These are phyloP conservation scores for Zalaria obscura DNA, from an alignment of 2,329 filamentous ascomycete genomes.

Conservation along the genomic window DNA sequence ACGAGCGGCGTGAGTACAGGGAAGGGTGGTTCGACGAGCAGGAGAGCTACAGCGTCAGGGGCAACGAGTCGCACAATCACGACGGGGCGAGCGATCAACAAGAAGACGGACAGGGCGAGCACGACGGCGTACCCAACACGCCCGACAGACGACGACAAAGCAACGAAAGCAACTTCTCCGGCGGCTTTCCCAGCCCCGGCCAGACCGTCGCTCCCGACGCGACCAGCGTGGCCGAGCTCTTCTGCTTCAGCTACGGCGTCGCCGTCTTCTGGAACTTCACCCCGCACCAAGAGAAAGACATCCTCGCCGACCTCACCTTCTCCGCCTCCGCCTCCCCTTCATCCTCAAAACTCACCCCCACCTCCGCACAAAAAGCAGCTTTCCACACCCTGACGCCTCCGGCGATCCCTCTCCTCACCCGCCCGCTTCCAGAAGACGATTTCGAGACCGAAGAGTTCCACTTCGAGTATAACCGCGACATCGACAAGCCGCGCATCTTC, in stretches of 20 bases:
- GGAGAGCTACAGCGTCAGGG: slow-evolving; percentile 38
- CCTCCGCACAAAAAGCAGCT: slow-evolving; percentile 4
- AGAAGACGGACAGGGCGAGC: slow-evolving; percentile 3
- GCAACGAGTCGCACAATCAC: slow-evolving; percentile 8
- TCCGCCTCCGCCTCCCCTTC: slow-evolving; percentile 38
- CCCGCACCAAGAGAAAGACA: slow-evolving; percentile 89
- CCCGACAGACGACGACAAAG: slow-evolving; percentile 11
- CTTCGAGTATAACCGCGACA: slow-evolving; percentile 84
- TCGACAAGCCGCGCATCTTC: slow-evolving; percentile 80
- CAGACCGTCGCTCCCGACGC: slow-evolving; percentile 51
- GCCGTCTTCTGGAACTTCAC: slow-evolving; percentile 99
- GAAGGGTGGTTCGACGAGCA: slow-evolving; percentile 83
- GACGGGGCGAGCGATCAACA: neutral
- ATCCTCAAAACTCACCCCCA: slow-evolving; percentile 23
- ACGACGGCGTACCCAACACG: slow-evolving; percentile 1
- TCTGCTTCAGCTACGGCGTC: slow-evolving; percentile 92
- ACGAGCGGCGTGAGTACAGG: slow-evolving; percentile 75
- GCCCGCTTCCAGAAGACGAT: slow-evolving; percentile 73
- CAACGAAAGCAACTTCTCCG: slow-evolving; percentile 18
- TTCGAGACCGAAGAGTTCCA: slow-evolving; percentile 98
- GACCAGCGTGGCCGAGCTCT: slow-evolving; percentile 83
- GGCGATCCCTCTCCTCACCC: slow-evolving; percentile 51
- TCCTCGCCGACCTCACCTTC: slow-evolving; percentile 88
- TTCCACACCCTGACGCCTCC: slow-evolving; percentile 14
- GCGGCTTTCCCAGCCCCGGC: slow-evolving; percentile 32